Percentiles rank a stretch among this genome's conserved stretches.
phyloP scores from a whole-genome alignment of 1,284 basidiomycete genomes.

The Spongispora temasekensis region DNA sequence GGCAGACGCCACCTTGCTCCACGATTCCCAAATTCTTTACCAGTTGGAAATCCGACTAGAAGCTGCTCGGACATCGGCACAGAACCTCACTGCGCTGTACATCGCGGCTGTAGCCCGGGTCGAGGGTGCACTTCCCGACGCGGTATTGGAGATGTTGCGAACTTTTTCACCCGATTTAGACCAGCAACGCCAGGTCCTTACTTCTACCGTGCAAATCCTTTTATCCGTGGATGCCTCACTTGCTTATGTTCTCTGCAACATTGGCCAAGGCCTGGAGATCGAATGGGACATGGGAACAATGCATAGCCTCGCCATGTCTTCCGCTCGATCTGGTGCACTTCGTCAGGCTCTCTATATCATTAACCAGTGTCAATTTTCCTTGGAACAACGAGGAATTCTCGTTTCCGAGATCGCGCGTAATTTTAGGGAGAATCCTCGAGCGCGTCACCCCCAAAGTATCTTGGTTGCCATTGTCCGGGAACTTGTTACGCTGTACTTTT shows the following conservation, averaged over 20 bases:
- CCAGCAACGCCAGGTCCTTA: constrained; percentile 15
- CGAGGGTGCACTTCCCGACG: constrained; percentile 10
- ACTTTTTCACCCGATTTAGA: constrained; percentile 11
- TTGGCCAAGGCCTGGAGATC: constrained; percentile 4
- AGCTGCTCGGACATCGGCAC: constrained; percentile 4
- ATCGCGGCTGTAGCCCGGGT: constrained; percentile 24
- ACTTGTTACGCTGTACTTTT: constrained; percentile 24
- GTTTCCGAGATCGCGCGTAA: constrained; percentile 24
- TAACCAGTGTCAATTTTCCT: constrained; percentile 13
- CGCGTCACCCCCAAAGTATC: constrained; percentile 7
- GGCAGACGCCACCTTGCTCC: constrained; percentile 40
- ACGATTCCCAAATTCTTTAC: constrained; percentile 28
- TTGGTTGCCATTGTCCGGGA: constrained; percentile 19
- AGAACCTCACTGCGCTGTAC: constrained; percentile 25
- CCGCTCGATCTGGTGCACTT: constrained; percentile 19
- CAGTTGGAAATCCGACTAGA: constrained; percentile 6
- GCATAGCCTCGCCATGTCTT: constrained; percentile 20
- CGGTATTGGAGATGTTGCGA: constrained; percentile 15
- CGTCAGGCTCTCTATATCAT: constrained; percentile 18
- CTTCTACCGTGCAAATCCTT: constrained; percentile 20
- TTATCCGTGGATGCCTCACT: constrained; percentile 20
- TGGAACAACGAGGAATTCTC: constrained; percentile 18
- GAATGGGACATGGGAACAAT: not conserved
- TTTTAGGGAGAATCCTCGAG: constrained; percentile 18
- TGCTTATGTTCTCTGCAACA: constrained; percentile 19